phyloP scores from a whole-genome alignment of 2,329 filamentous ascomycete species.

The Fusarium kyushuense region DNA sequence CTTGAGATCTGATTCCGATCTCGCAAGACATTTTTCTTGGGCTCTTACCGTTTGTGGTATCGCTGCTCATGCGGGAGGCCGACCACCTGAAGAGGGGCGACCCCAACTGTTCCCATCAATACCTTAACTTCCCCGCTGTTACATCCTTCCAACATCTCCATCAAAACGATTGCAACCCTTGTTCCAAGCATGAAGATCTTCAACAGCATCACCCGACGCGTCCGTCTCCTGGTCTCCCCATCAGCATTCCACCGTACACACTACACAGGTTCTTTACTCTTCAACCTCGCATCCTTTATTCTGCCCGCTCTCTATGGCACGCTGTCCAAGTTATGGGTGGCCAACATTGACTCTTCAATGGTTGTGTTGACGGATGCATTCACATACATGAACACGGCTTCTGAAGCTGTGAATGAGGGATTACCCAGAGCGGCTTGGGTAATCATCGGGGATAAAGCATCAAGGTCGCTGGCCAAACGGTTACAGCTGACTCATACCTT shows the following conservation, averaged over 20 bases:
- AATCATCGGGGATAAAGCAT: conserved; percentile 73
- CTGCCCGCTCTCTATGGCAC: conserved; percentile 76
- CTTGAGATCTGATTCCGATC: accelerated
- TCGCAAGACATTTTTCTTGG: neutral
- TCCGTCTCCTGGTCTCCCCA: neutral
- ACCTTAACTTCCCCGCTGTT: neutral
- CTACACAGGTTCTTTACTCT: conserved; percentile 69
- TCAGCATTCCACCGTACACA: conserved; percentile 36
- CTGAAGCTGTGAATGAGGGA: conserved; percentile 78
- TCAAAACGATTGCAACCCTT: accelerated
- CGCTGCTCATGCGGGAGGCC: conserved; percentile 23
- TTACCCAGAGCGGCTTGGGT: conserved; percentile 76
- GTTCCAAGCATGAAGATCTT: conserved; percentile 17
- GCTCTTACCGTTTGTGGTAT: neutral
- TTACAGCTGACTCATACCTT: conserved; percentile 72
- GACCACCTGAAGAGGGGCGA: conserved; percentile 10
- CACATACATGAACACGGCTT: conserved; percentile 76
- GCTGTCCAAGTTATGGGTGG: conserved; percentile 77
- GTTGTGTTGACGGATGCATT: conserved; percentile 61
- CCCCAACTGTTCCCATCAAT: neutral
- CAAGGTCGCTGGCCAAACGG: conserved; percentile 62
- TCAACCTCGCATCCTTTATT: conserved; percentile 72
- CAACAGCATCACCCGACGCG: neutral
- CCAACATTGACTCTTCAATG: conserved; percentile 70
- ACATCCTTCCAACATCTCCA: accelerated